Evolutionary conservation across 2,329 filamentous ascomycete genomes (phyloP).

Genomic region (Coniella lustricola): DNA sequence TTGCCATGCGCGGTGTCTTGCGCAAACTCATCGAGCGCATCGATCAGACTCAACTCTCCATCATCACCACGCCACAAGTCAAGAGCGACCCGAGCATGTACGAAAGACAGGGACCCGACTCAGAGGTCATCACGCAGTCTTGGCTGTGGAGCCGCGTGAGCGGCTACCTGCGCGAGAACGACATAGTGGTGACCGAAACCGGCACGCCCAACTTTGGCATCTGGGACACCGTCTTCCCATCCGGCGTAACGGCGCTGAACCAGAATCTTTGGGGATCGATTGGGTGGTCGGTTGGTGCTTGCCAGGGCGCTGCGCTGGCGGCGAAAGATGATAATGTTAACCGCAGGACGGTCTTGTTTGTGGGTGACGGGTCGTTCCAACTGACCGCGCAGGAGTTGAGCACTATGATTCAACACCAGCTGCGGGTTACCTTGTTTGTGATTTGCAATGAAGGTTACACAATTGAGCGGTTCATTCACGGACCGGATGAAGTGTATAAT

Average conservation of each 20-base stretch:
- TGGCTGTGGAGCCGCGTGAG: slow-evolving; percentile 75
- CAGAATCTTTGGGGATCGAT: slow-evolving; percentile 70
- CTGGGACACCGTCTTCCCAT: slow-evolving; percentile 75
- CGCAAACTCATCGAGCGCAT: slow-evolving; percentile 58
- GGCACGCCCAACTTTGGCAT: slow-evolving; percentile 86
- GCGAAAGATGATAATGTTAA: slow-evolving; percentile 55
- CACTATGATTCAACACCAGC: slow-evolving; percentile 69
- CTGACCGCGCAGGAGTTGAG: slow-evolving; percentile 77
- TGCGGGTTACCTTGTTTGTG: slow-evolving; percentile 78
- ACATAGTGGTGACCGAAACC: slow-evolving; percentile 80
- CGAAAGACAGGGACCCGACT: slow-evolving; percentile 32
- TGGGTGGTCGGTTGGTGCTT: slow-evolving; percentile 53
- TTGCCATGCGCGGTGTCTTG: slow-evolving; percentile 73
- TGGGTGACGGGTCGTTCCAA: slow-evolving; percentile 85
- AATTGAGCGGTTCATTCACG: slow-evolving; percentile 84
- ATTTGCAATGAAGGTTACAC: slow-evolving; percentile 87
- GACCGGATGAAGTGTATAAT: slow-evolving; percentile 73
- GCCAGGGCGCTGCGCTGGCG: slow-evolving; percentile 64
- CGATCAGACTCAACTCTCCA: slow-evolving; percentile 50
- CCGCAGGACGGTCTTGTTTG: slow-evolving; percentile 70
- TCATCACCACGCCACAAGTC: slow-evolving; percentile 45
- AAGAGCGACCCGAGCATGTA: slow-evolving; percentile 43
- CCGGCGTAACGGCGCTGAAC: slow-evolving; percentile 69
- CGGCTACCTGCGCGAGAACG: slow-evolving; percentile 62
- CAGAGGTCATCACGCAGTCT: slow-evolving; percentile 53